A percentile compares a stretch with the other conserved stretches of the same genome.
phyloP scores from a whole-genome alignment of 1,284 basidiomycete genomes.

The Athelia sp. region DNA sequence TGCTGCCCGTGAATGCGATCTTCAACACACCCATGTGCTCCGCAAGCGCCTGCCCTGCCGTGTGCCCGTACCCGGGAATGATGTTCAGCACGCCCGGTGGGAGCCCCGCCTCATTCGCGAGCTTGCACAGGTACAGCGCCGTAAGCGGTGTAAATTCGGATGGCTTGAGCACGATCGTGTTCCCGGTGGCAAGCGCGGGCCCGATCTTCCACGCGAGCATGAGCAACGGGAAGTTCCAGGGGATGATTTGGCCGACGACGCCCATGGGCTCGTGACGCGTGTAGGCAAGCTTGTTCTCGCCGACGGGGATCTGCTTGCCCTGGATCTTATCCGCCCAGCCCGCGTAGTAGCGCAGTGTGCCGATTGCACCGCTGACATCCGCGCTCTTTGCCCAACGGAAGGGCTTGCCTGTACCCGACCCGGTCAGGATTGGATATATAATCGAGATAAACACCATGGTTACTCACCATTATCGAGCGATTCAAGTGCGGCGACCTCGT shows the following conservation, averaged over 20 bases:
- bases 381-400: slow-evolving; percentile 44
- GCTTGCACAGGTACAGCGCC: slow-evolving; percentile 34
- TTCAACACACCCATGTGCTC: slow-evolving; percentile 45
- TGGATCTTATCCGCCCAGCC: slow-evolving; percentile 62
- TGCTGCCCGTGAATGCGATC: slow-evolving; percentile 49
- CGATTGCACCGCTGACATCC: slow-evolving; percentile 47
- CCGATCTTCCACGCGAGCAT: slow-evolving; percentile 68
- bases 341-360: slow-evolving; percentile 38
- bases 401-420: slow-evolving; percentile 35
- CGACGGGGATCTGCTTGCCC: slow-evolving; percentile 50
- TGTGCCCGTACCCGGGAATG: slow-evolving; percentile 54
- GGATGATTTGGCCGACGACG: slow-evolving; percentile 11
- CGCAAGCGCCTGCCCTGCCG: slow-evolving; percentile 17
- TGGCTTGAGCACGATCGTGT: slow-evolving; percentile 66
- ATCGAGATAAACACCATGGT: neutral
- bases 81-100: slow-evolving; percentile 71
- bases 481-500: slow-evolving; percentile 69
- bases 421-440: neutral
- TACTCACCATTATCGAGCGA: slow-evolving; percentile 65
- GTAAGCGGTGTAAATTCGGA: slow-evolving; percentile 73
- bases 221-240: slow-evolving; percentile 17
- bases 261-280: slow-evolving; percentile 18
- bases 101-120: slow-evolving; percentile 48
- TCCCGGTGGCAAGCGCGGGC: slow-evolving; percentile 67
- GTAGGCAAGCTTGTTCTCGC: slow-evolving; percentile 18